Evolutionary conservation across 176 grass and related monocot genomes (phyloP), one percentile per base, ranked within the genome.

Genomic region (Oryza coarctata): DNA sequence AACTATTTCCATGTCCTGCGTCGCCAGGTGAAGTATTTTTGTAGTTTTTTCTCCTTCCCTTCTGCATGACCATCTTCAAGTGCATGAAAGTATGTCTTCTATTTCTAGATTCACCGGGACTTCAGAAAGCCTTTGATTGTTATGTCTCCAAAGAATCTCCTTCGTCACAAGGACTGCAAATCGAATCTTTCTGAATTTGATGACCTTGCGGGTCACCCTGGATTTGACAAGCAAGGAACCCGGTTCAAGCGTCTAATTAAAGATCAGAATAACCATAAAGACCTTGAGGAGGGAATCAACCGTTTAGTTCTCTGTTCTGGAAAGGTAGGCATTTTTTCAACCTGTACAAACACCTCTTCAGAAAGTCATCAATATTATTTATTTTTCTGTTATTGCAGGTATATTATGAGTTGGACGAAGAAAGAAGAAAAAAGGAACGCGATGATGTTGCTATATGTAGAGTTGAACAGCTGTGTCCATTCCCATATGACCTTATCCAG

Each of bases 201-300:
- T 83, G 96, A 95, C 80, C 88, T 95, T 71, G 89, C 94, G 30
- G 91, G 93, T 15, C 96, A 94, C 61, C 91, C 91, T 73, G 96
- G 96, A 70, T 99, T 99, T 71, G 93, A 95, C 86, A 97, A 95
- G 82, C 93, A 99, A 90, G 92, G 94, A n/a, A 97, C 94, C 50
- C 89, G 94, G 32, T 97, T 99, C 87, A 99, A 99, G 83, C 87
- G 93, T 26, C 87, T 99, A 5, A 99, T 99, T 62, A 99, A 99
- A 65, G 96, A 95, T 60, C 83, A 84, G 64, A 99, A 92, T 38
- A 82, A 87, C 73, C 96, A 99, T 44, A 91, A 66, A 12, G 85
- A 95, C 43, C 83, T 99, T n/a, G 96, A 99, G 62, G 89, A 93
- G 77, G 85, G 93, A 75, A 95, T 99, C 73, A 94, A 75, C 62